phyloP scores from a whole-genome alignment of 768 basidiomycete species.

The Tephrocybe sp. region DNA sequence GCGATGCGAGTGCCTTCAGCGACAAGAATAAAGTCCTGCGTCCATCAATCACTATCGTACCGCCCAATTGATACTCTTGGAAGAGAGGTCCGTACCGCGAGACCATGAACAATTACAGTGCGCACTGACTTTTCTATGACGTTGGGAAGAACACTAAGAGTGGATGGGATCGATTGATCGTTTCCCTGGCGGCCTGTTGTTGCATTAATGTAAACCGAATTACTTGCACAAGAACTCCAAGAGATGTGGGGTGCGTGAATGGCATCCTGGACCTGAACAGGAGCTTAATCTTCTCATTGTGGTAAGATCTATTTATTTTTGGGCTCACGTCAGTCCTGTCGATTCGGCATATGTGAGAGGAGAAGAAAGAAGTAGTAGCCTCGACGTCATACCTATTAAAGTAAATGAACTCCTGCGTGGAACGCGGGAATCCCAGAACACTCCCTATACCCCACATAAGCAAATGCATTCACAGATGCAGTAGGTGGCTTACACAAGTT shows the following conservation, averaged over 20 bases:
- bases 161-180: constrained; percentile 61
- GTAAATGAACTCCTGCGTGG: constrained; percentile 55
- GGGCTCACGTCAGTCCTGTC: constrained; percentile 35
- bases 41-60: no score
- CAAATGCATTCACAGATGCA: neutral
- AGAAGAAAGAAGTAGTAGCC: neutral
- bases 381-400: constrained; percentile 45
- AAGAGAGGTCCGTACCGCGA: neutral
- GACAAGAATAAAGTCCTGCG: constrained; percentile 40
- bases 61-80: no score
- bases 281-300: neutral
- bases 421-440: constrained; percentile 70
- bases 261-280: constrained; percentile 38
- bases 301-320: constrained; percentile 4
- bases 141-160: constrained; percentile 62
- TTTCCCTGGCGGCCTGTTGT: constrained; percentile 31
- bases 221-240: constrained; percentile 56
- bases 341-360: neutral
- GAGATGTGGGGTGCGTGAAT: constrained; percentile 67
- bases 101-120: constrained; percentile 32
- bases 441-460: constrained; percentile 34
- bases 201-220: constrained; percentile 53
- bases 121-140: constrained; percentile 71
- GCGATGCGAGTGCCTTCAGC: constrained; percentile 53
- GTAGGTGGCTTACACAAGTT: constrained; percentile 35